phyloP scores from a whole-genome alignment of 257 asterid genomes.

The Leptodermis oblonga region DNA sequence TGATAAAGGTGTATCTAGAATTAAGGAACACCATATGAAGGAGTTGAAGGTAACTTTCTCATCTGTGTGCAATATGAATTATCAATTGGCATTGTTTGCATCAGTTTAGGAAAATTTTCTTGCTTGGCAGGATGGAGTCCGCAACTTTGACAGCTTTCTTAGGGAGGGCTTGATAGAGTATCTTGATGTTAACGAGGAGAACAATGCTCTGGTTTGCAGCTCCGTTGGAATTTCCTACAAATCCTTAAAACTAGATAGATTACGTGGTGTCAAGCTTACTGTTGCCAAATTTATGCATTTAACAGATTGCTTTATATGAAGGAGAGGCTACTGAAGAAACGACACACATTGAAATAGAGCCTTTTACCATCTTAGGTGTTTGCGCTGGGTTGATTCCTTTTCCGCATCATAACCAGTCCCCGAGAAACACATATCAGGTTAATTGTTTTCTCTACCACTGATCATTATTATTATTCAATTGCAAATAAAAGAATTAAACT shows the following conservation, averaged over 20 bases:
- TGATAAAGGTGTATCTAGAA: slow-evolving; percentile 88
- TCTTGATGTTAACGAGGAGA: slow-evolving; percentile 98
- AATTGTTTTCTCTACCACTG: slow-evolving; percentile 4
- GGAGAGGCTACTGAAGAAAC: slow-evolving; percentile 67
- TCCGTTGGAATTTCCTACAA: not conserved
- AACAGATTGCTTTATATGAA: slow-evolving; percentile 85
- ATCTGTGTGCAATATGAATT: slow-evolving; percentile 8
- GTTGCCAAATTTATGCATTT: slow-evolving; percentile 17
- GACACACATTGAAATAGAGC: slow-evolving; percentile 96
- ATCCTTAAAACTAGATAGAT: slow-evolving; percentile 7
- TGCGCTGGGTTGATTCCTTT: slow-evolving; percentile 94
- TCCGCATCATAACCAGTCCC: slow-evolving; percentile 99
- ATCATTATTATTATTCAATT: not conserved
- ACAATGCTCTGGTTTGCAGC: slow-evolving; percentile 77
- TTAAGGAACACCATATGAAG: slow-evolving; percentile 92
- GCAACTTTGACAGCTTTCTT: slow-evolving; percentile 71
- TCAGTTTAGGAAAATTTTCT: slow-evolving; percentile 22
- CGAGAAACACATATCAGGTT: slow-evolving; percentile 97
- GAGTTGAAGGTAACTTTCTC: slow-evolving; percentile 69
- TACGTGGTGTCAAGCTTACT: slow-evolving; percentile 17
- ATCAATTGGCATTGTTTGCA: slow-evolving; percentile 11
- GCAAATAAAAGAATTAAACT: not conserved
- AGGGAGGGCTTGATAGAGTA: slow-evolving; percentile 89
- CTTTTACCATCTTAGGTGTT: slow-evolving; percentile 87
- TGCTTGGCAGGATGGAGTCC: slow-evolving; percentile 78